Percentiles rank a stretch among this genome's conserved stretches.
phyloP scores from a whole-genome alignment of 345 rosid species.

The Mercurialis annua region DNA sequence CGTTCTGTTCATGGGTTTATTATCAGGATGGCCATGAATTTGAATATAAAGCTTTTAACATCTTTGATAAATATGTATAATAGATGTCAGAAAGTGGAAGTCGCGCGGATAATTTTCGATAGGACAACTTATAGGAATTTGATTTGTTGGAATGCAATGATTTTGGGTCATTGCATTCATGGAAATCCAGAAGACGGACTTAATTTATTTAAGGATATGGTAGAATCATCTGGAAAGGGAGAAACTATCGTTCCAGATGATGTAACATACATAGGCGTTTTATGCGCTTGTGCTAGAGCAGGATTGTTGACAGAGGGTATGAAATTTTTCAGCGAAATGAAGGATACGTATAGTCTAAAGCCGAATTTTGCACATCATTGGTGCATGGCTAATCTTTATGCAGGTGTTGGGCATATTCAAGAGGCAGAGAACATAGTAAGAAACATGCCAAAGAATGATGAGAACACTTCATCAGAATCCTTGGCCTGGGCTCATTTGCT shows the following conservation, averaged over 20 bases:
- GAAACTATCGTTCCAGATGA: slow-evolving; percentile 41
- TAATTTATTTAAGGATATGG: slow-evolving; percentile 41
- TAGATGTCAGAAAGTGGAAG: slow-evolving; percentile 50
- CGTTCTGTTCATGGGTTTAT: slow-evolving; percentile 63
- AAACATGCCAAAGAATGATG: slow-evolving; percentile 31
- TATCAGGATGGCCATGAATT: slow-evolving; percentile 27
- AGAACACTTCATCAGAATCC: slow-evolving; percentile 42
- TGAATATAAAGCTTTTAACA: slow-evolving; percentile 38
- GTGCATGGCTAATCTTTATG: slow-evolving; percentile 77
- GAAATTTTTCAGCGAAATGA: slow-evolving; percentile 50
- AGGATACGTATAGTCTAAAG: slow-evolving; percentile 39
- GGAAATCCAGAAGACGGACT: slow-evolving; percentile 63
- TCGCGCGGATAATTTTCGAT: slow-evolving; percentile 52
- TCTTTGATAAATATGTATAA: slow-evolving; percentile 64
- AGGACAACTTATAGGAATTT: slow-evolving; percentile 36
- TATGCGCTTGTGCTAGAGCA: slow-evolving; percentile 63
- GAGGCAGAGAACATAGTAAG: slow-evolving; percentile 52
- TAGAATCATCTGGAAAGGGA: slow-evolving; percentile 12
- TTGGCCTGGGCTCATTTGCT: slow-evolving; percentile 51
- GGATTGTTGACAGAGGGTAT: slow-evolving; percentile 44
- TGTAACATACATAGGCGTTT: slow-evolving; percentile 54
- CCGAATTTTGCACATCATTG: slow-evolving; percentile 73
- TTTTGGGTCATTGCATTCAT: slow-evolving; percentile 71
- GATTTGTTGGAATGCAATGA: slow-evolving; percentile 75
- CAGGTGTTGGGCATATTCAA: slow-evolving; percentile 30